These are phyloP conservation scores for Planoprotostelium fungivorum DNA, from an alignment of 78 protist genomes.

Conservation along the genomic window DNA sequence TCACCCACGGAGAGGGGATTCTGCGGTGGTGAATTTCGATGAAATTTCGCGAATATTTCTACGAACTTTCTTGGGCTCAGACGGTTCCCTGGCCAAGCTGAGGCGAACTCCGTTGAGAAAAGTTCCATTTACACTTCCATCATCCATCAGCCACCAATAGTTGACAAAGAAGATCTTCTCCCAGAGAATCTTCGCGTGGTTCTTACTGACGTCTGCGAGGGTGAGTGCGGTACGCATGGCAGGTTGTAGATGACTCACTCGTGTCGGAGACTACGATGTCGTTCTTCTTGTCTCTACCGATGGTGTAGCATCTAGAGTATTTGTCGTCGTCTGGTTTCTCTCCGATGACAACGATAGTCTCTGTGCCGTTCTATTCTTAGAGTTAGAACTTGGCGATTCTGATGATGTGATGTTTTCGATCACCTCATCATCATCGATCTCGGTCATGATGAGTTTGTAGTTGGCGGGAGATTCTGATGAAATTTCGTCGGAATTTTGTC, in stretches of 20 bases:
- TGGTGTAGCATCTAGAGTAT: not conserved
- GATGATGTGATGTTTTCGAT: not conserved
- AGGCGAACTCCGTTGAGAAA: not conserved
- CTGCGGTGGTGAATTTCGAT: not conserved
- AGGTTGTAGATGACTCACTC: no score
- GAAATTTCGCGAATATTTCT: not conserved
- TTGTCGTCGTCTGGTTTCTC: not conserved
- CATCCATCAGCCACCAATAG: not conserved
- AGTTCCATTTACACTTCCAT: not conserved
- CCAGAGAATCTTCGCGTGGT: not conserved
- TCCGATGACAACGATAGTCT: not conserved
- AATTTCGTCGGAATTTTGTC: not conserved
- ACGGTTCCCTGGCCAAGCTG: not conserved
- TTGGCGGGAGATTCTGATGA: not conserved
- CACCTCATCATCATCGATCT: not conserved
- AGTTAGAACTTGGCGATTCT: no score
- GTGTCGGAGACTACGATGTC: not conserved
- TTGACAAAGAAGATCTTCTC: not conserved
- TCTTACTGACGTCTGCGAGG: not conserved
- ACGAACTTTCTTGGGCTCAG: not conserved
- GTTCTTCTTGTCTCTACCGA: not conserved
- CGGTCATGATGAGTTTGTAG: not conserved
- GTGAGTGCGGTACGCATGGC: no score
- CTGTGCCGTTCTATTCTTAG: no score
- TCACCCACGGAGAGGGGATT: not conserved